Conservation (phyloP, 179 eudicot genomes). For the Amaranthus tricolor region DNA sequence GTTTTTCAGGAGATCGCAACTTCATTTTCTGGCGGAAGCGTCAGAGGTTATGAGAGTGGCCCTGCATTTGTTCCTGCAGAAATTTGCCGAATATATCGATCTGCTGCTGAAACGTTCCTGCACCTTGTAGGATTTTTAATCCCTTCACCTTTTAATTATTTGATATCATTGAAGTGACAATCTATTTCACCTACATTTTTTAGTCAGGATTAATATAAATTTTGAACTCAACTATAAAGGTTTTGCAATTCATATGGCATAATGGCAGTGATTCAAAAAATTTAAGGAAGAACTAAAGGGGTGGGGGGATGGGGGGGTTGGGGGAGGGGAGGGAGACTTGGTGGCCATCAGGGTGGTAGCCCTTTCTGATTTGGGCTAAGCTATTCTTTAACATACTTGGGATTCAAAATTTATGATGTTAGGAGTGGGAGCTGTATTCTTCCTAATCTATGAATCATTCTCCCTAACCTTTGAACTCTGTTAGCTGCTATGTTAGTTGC, state of each 20-base stretch:
- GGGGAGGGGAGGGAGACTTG: no score
- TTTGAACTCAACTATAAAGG: not conserved
- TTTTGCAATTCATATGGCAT: not conserved
- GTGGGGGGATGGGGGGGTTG: not conserved
- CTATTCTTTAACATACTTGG: not conserved
- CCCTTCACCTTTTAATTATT: not conserved
- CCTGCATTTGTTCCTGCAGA: conserved; percentile 96
- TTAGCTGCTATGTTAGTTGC: not conserved
- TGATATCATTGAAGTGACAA: not conserved
- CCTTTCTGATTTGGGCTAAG: not conserved
- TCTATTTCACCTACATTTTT: not conserved
- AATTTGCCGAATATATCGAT: conserved; percentile 74
- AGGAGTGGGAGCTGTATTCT: not conserved
- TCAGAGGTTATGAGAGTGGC: conserved; percentile 67
- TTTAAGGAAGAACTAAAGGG: not conserved
- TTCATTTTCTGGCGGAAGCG: conserved; percentile 84
- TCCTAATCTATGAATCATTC: not conserved
- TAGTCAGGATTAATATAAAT: not conserved
- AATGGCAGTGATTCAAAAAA: not conserved
- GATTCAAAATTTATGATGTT: not conserved
- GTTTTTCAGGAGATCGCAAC: conserved; percentile 78
- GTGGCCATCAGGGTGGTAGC: no score
- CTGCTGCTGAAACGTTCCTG: conserved; percentile 87
- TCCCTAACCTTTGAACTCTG: not conserved
- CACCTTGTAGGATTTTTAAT: conserved; percentile 56